A percentile compares a stretch with the other conserved stretches of the same genome.
These are phyloP conservation scores for Pseudopyrenochaeta lycopersici DNA, from an alignment of 2,329 filamentous ascomycete genomes.

Conservation along the genomic window DNA sequence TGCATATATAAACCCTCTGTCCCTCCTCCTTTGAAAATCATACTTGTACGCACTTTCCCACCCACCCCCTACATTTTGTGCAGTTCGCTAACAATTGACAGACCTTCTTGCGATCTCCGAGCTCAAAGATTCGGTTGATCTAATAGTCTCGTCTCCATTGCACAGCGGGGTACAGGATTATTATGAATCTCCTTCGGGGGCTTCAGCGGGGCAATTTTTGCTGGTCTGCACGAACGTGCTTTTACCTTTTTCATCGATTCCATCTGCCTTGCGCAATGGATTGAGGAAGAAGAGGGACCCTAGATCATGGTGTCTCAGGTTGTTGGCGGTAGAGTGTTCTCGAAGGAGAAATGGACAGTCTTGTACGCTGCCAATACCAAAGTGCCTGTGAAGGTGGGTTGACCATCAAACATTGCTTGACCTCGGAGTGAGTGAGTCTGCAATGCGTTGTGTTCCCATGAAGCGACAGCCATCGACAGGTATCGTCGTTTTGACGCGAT, in stretches of 20 bases:
- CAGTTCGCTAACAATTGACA: constrained; percentile 1
- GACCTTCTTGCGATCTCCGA: constrained; percentile 40
- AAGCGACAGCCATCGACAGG: too few species aligned
- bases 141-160: constrained; percentile 44
- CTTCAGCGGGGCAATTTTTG: constrained; percentile 44
- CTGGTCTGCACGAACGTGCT: constrained; percentile 21
- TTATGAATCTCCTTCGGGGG: constrained; percentile 47
- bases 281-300: constrained; percentile 47
- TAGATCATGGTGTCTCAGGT: too few species aligned
- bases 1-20: not conserved
- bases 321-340: too few species aligned
- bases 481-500: too few species aligned
- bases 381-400: too few species aligned
- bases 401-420: too few species aligned
- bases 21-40: not conserved
- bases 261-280: constrained; percentile 32
- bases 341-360: too few species aligned
- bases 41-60: not conserved
- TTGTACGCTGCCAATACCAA: too few species aligned
- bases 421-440: too few species aligned
- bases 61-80: not conserved
- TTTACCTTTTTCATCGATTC: constrained; percentile 50
- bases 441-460: too few species aligned
- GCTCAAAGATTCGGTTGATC: constrained; percentile 38
- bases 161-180: constrained; percentile 44